Evolutionary conservation across 225 moss, liverwort and hornwort species (phyloP).

Genomic region (Asterella californica): DNA sequence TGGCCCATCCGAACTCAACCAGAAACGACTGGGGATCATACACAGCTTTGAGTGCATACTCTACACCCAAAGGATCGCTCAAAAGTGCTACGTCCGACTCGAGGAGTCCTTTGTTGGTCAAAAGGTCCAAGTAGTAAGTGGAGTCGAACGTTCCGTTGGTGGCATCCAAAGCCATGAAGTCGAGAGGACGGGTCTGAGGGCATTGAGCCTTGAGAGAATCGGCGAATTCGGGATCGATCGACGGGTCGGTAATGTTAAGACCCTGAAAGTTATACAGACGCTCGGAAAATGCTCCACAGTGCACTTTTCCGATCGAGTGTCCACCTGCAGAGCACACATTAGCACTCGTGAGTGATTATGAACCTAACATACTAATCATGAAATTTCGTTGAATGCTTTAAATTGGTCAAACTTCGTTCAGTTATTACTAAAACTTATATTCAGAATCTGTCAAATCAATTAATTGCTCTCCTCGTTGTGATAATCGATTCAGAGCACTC

Average conservation of each 20-base stretch:
- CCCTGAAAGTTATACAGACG: background rate
- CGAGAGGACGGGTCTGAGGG: background rate
- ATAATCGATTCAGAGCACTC: too few species aligned
- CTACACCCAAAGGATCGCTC: background rate
- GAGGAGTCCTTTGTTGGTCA: background rate
- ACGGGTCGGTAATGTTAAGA: background rate
- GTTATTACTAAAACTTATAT: too few species aligned
- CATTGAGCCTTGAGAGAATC: background rate
- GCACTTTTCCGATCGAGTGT: background rate
- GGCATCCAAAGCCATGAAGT: background rate
- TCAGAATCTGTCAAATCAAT: too few species aligned
- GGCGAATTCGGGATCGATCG: background rate
- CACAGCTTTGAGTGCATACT: background rate
- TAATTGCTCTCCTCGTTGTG: too few species aligned
- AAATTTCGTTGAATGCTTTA: too few species aligned
- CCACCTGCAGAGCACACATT: background rate
- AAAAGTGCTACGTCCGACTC: background rate
- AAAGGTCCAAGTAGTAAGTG: background rate
- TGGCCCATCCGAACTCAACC: background rate
- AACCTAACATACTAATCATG: too few species aligned
- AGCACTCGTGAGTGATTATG: too few species aligned
- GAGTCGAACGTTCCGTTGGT: background rate
- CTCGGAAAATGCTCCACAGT: background rate
- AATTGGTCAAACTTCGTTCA: too few species aligned
- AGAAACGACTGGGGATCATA: background rate